A percentile compares a stretch with the other conserved stretches of the same genome.
Conservation (phyloP, 352 stramenopile genomes). For the Pythium myriotylum region DNA sequence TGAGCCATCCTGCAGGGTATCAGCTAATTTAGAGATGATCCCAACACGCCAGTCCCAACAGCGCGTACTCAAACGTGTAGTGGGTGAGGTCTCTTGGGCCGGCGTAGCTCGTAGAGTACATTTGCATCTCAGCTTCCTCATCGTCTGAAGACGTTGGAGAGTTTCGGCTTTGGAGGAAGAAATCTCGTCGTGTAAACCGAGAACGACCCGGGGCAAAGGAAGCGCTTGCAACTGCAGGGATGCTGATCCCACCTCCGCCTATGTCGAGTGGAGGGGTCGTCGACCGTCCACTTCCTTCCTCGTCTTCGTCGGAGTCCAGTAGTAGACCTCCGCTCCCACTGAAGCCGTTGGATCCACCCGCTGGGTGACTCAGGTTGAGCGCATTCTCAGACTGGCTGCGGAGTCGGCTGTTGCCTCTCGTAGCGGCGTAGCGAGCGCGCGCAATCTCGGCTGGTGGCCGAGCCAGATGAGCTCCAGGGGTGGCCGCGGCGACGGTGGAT, state of each 20-base stretch:
- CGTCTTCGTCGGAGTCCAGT: conserved; percentile 24
- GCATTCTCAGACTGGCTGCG: conserved; percentile 32
- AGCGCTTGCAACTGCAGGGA: conserved; percentile 9
- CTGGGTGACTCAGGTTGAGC: neutral
- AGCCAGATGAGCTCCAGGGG: neutral
- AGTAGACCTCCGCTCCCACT: conserved; percentile 12
- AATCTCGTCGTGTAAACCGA: conserved; percentile 24
- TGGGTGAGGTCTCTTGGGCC: conserved; percentile 27
- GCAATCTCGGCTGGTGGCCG: conserved; percentile 4
- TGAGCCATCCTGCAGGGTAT: conserved; percentile 47
- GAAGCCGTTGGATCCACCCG: neutral
- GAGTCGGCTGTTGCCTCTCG: conserved; percentile 3
- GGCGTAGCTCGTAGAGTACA: conserved; percentile 36
- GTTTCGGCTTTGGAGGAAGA: conserved; percentile 21
- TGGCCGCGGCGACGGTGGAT: neutral
- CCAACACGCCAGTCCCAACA: neutral
- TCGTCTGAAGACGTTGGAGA: conserved; percentile 30
- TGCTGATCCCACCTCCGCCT: neutral
- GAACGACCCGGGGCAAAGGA: conserved; percentile 16
- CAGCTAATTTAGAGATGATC: neutral
- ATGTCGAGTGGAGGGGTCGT: conserved; percentile 14
- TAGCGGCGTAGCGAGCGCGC: conserved; percentile 2
- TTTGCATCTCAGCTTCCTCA: conserved; percentile 26
- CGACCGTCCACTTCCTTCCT: neutral
- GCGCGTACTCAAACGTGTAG: conserved; percentile 30